Percentiles rank a stretch among this genome's conserved stretches.
These are phyloP conservation scores for Eremothecium sinecaudum DNA, from an alignment of 1,139 yeast genomes.

Conservation along the genomic window DNA sequence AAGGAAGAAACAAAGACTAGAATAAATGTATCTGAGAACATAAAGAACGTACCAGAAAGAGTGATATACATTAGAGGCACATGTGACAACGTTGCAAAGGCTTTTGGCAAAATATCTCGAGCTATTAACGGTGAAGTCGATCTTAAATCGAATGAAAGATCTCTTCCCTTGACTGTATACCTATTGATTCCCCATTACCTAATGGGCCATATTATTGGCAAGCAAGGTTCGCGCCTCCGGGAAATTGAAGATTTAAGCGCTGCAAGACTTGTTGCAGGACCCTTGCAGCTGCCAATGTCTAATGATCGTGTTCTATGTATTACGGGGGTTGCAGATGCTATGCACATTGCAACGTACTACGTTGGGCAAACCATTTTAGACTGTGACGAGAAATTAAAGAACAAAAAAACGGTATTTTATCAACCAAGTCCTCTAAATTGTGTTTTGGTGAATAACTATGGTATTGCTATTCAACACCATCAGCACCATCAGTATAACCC, in stretches of 20 bases:
- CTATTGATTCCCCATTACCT: conserved; percentile 69
- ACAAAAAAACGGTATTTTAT: conserved; percentile 48
- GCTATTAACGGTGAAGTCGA: conserved; percentile 64
- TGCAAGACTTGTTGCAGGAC: conserved; percentile 70
- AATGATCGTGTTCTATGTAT: conserved; percentile 70
- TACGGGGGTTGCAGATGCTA: conserved; percentile 77
- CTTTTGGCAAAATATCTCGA: conserved; percentile 67
- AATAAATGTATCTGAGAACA: conserved; percentile 69
- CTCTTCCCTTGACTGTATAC: conserved; percentile 49
- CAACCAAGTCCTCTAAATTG: conserved; percentile 44
- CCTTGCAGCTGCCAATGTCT: conserved; percentile 63
- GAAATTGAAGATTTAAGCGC: conserved; percentile 82
- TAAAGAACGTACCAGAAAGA: conserved; percentile 66
- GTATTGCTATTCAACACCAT: conserved; percentile 15
- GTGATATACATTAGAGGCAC: conserved; percentile 69
- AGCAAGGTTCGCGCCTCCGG: conserved; percentile 62
- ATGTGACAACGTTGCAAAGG: conserved; percentile 73
- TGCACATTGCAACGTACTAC: conserved; percentile 74
- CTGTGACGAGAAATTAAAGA: conserved; percentile 45
- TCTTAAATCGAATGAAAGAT: conserved; percentile 31
- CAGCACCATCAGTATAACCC: conserved; percentile 24
- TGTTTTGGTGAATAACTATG: conserved; percentile 18
- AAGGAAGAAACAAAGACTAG: conserved; percentile 59
- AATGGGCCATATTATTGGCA: conserved; percentile 79
- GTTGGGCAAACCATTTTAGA: conserved; percentile 59